Evolutionary conservation across 331 rosid species (phyloP).

Genomic region (Malus hybrid): DNA sequence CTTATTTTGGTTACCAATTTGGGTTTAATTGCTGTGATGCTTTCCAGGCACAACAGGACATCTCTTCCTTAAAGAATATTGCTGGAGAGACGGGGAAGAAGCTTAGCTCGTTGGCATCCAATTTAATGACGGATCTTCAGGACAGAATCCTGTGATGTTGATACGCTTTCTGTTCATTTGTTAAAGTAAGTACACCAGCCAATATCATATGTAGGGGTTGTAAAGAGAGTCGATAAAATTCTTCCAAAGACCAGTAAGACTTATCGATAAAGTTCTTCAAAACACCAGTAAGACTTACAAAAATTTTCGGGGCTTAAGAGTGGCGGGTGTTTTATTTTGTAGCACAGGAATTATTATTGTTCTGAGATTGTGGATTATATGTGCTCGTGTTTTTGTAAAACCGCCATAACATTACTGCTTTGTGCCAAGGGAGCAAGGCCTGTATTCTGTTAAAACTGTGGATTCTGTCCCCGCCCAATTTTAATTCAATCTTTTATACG

Average conservation of each 20-base stretch:
- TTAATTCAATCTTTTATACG: background rate
- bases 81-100: constrained; percentile 97
- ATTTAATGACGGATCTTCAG: constrained; percentile 75
- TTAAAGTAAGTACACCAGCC: constrained; percentile 11
- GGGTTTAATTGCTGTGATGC: background rate
- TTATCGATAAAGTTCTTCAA: too few relatives aligned
- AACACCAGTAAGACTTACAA: constrained; percentile 12
- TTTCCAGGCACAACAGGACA: constrained; percentile 81
- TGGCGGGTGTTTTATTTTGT: constrained; percentile 33
- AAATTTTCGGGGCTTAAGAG: constrained; percentile 22
- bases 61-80: constrained; percentile 75
- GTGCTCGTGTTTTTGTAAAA: background rate
- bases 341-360: constrained; percentile 15
- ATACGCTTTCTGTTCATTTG: constrained; percentile 16
- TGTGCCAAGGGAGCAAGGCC: constrained; percentile 2
- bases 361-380: constrained; percentile 18
- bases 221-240: constrained; percentile 25
- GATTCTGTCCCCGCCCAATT: background rate
- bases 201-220: constrained; percentile 27
- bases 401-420: constrained; percentile 4
- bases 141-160: constrained; percentile 72
- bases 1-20: background rate
- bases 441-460: background rate
- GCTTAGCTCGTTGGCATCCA: constrained; percentile 77
- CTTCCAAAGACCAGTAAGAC: constrained; percentile 19